A percentile compares a stretch with the other conserved stretches of the same genome.
Evolutionary conservation across 345 rosid genomes (phyloP).

Genomic region (Salix caprea): DNA sequence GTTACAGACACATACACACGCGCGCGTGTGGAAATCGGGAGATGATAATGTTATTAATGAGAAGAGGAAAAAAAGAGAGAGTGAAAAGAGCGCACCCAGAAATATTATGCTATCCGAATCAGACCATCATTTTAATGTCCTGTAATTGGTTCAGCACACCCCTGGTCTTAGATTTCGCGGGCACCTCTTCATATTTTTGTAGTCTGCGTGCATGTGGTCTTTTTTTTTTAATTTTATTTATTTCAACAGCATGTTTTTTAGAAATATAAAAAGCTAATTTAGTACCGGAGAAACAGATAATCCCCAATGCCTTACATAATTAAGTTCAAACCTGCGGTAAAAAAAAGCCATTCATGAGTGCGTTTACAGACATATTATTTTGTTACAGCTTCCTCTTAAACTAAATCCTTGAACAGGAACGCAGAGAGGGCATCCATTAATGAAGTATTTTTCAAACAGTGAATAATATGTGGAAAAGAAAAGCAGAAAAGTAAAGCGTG

Average conservation of each 20-base stretch:
- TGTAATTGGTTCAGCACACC: conserved; percentile 9
- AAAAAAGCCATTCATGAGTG: background rate
- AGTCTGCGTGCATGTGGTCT: no score
- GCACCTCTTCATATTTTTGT: background rate
- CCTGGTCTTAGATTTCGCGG: conserved; percentile 12
- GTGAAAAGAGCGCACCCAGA: conserved; percentile 33
- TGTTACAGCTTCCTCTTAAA: no score
- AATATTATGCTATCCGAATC: conserved; percentile 49
- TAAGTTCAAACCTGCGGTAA: no score
- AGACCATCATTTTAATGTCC: conserved; percentile 41
- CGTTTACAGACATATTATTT: no score
- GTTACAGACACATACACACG: no score
- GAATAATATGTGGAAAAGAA: background rate
- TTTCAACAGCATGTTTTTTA: background rate
- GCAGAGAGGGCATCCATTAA: no score
- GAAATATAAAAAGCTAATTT: no score
- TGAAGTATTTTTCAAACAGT: background rate
- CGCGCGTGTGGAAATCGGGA: background rate
- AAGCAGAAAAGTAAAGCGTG: no score
- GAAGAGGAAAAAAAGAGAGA: background rate
- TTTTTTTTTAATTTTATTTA: background rate
- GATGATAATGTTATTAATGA: conserved; percentile 29
- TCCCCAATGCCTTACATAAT: background rate
- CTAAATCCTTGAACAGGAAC: background rate
- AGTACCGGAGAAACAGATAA: no score